Evolutionary conservation across 345 rosid genomes (phyloP).

Genomic region (Boechera divaricarpa): DNA sequence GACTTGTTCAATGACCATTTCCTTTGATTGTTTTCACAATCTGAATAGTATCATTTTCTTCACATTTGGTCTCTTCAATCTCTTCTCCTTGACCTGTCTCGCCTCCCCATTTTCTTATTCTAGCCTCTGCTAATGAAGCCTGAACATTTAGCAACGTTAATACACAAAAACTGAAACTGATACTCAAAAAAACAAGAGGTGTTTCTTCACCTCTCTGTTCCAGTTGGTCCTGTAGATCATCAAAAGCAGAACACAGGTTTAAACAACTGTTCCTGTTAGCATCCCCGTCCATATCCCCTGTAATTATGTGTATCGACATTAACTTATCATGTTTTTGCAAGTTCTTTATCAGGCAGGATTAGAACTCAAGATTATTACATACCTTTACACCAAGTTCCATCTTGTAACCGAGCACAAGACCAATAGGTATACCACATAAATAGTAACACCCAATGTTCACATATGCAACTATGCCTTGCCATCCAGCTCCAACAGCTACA

Average conservation of each 20-base stretch:
- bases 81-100: conserved; percentile 3
- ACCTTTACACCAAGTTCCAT: conserved; percentile 58
- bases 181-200: neutral
- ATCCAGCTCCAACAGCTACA: conserved; percentile 72
- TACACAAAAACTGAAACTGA: neutral
- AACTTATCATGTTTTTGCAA: neutral
- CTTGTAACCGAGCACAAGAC: conserved; percentile 64
- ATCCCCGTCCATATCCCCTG: conserved; percentile 69
- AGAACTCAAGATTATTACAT: neutral
- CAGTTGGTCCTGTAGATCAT: conserved; percentile 61
- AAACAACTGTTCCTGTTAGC: conserved; percentile 55
- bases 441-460: conserved; percentile 75
- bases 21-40: neutral
- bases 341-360: neutral
- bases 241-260: conserved; percentile 47
- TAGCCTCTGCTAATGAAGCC: conserved; percentile 64
- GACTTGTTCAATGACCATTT: neutral
- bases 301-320: too few species aligned
- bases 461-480: conserved; percentile 71
- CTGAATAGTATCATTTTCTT: neutral
- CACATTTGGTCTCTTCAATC: neutral
- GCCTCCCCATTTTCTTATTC: conserved; percentile 65
- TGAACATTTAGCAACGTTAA: conserved; percentile 30
- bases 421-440: conserved; percentile 61
- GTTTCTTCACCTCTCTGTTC: conserved; percentile 53